Base-by-base conservation (phyloP, 2,329 filamentous ascomycete species). In the Rutstroemia sp. region DNA sequence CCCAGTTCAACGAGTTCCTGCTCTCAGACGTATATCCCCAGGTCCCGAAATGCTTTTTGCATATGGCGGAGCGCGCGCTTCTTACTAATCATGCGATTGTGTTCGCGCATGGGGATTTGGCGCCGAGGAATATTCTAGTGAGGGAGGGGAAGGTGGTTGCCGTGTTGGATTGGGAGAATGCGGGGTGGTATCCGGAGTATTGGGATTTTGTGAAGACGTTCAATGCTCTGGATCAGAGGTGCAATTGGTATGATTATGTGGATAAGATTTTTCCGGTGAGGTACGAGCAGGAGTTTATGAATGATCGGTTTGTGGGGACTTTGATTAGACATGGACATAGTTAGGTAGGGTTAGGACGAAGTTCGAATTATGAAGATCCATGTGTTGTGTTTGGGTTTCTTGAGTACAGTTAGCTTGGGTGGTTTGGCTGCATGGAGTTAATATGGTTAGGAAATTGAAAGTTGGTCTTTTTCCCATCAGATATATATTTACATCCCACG, bases 131-230 rank as follows among this genome's bases (percentile, higher is more conserved):
- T 45, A 57, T 57, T 5, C 10, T 57, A 5, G 50, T 57, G 7
- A 49, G 17, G 7, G 56, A 50, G 6, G 51, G 50, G 3, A 25
- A 17, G 5, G 49, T 57, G 16, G 50, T 51, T 0, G 56, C 30
- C 1, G 19, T 57, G 4, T 12, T 57, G 14, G 56, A 57, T 45
- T 57, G 56, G 56, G 56, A 57, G 27, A 42, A 45, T n/a, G 34
- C 56, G 5, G 56, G 56, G 8, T 57, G 51, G 50, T 57, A 57
- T 57, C 55, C 55, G 10, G 56, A 57, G 30, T 54, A 57, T 50
- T 57, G 56, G 56, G 51, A 57, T 25, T 57, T 50, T 14, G 47
- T 56, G 0, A 56, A 56, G 21, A 51, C 47, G 9, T 54, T 57
- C 21, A 51, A 56, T 51, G 54, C 54, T 0, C 17, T 49, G 47